Evolutionary conservation across 441 rosid species (phyloP).

Genomic region (Capsella rubella): DNA sequence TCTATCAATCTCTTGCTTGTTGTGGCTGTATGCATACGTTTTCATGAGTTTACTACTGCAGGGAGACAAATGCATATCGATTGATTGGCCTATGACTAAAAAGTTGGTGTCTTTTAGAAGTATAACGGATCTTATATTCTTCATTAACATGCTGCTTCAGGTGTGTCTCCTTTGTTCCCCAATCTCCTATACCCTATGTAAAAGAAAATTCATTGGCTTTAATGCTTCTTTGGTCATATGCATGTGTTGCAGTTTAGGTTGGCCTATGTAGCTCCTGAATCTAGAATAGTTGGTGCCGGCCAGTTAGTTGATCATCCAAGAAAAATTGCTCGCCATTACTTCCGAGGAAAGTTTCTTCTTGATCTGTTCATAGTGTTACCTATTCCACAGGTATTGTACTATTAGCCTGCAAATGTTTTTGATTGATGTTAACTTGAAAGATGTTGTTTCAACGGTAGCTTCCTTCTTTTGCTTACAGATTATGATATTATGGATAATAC

Average conservation of each 20-base stretch:
- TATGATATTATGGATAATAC: conserved; percentile 58
- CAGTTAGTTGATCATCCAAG: conserved; percentile 53
- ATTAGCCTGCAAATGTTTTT: neutral
- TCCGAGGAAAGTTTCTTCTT: conserved; percentile 57
- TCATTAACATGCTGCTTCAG: conserved; percentile 84
- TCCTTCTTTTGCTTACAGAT: conserved; percentile 50
- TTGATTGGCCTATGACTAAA: conserved; percentile 54
- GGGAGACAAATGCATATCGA: conserved; percentile 62
- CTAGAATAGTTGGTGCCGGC: conserved; percentile 53
- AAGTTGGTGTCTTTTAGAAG: conserved; percentile 58
- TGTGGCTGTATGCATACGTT: neutral
- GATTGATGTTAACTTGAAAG: neutral
- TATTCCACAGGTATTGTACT: conserved; percentile 71
- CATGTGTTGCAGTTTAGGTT: conserved; percentile 66
- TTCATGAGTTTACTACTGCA: conserved; percentile 43
- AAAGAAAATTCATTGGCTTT: neutral
- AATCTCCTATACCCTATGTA: too few relatives aligned
- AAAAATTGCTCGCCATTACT: conserved; percentile 73
- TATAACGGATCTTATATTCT: conserved; percentile 66
- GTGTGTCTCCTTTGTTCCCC: conserved; percentile 48
- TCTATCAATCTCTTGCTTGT: neutral
- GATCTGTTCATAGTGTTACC: conserved; percentile 75
- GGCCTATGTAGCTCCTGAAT: conserved; percentile 88
- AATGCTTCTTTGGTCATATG: conserved; percentile 4
- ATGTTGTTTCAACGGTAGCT: neutral